Evolutionary conservation across 441 rosid species (phyloP), one percentile per base, ranked within the genome.

Genomic region (Francoa sonchifolia): DNA sequence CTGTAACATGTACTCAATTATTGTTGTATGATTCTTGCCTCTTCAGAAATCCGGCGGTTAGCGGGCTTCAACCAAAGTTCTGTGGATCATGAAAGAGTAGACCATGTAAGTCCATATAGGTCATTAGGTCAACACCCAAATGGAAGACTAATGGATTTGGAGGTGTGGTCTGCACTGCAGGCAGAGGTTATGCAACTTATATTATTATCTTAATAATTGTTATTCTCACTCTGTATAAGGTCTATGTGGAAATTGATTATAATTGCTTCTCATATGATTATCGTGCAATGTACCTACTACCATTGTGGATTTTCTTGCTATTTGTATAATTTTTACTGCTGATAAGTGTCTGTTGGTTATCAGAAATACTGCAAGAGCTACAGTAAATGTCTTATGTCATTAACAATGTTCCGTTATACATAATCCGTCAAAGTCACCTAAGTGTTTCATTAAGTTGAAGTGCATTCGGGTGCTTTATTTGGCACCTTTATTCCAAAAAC

Each of bases 61-160:
- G 73, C 88, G 5, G 62, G 67, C 44, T 60, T 56, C 33, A 48
- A 48, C 63, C 59, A 69, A 39, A 62, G 68, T 67, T 66, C 82
- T 52, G 52, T 65, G 38, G 94, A 84, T 61, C 66, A 63, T 35
- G 98, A 85, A 58, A 68, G 83, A 57, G 67, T 68, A 46, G 94
- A 89, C 52, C 83, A 67, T 52, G 92, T 76, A 58, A 79, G 94
- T 67, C 95, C 90, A 33, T 77, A 73, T 51, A 77, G 95, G 68
- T 71, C 92, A 29, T 64, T 77, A 15, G 77, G 73, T 54, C 94
- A 67, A 41, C 82, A 65, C 13, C 42, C 72, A 25, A 82, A 73
- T 71, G 92, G 82, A 50, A 73, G 88, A 64, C 62, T 63, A 14
- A 58, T 75, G 73, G 92, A 89, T 52, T 47, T 76, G 51, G 95